phyloP scores from a whole-genome alignment of 345 rosid genomes.

The Citrus mangshanensis region DNA sequence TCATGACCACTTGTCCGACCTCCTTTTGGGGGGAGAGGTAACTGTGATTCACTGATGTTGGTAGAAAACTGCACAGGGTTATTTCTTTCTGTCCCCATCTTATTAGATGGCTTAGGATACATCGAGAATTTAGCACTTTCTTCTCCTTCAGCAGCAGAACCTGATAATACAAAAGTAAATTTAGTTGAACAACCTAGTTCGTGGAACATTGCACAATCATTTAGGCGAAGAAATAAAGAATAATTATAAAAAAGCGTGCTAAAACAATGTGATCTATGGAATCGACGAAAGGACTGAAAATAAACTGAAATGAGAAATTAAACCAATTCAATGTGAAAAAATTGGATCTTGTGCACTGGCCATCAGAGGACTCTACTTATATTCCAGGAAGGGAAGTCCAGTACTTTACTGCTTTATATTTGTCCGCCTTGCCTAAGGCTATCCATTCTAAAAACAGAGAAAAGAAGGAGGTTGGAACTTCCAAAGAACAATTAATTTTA shows the following conservation, averaged over 20 bases:
- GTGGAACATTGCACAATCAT: neutral
- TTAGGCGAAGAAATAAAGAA: neutral
- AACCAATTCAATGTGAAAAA: neutral
- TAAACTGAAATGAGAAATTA: neutral
- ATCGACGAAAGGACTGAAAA: neutral
- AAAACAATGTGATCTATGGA: neutral
- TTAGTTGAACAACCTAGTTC: neutral
- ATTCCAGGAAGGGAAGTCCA: neutral
- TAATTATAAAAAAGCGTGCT: neutral
- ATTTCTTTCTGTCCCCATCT: slow-evolving; percentile 44
- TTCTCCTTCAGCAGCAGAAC: slow-evolving; percentile 38
- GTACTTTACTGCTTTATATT: neutral
- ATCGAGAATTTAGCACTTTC: slow-evolving; percentile 40
- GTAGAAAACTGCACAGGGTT: slow-evolving; percentile 40
- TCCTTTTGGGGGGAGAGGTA: slow-evolving; percentile 34
- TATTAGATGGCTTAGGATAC: slow-evolving; percentile 47
- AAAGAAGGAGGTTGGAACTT: neutral
- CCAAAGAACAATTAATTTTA: neutral
- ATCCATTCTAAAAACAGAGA: neutral
- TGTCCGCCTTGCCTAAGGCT: neutral
- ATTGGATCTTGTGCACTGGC: neutral
- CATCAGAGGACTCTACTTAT: neutral
- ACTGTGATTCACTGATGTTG: slow-evolving; percentile 41
- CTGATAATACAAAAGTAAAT: slow-evolving; percentile 22
- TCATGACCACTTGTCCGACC: slow-evolving; percentile 34